Conservation (phyloP, 305 asterid species). For the Fraxinus paxiana region DNA sequence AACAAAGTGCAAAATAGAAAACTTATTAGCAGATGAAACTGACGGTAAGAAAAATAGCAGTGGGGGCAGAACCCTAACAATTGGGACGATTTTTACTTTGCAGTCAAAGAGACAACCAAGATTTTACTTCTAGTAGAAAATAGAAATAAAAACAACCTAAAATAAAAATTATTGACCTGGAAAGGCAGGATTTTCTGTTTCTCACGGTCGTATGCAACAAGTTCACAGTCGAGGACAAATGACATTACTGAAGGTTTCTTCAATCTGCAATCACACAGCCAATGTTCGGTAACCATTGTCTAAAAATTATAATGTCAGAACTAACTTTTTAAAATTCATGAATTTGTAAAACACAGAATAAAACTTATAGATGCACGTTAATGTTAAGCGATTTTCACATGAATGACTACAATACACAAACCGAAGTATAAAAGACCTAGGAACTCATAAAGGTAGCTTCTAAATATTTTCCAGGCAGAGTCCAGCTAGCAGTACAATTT, state of each 20-base stretch:
- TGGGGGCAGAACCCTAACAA: not conserved
- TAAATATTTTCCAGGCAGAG: not conserved
- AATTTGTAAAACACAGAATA: not conserved
- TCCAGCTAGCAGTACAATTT: slow-evolving; percentile 2
- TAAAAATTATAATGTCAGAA: slow-evolving; percentile 1
- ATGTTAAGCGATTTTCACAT: not conserved
- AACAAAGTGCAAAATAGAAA: not conserved
- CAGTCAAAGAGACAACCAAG: slow-evolving; percentile 4
- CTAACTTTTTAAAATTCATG: not conserved
- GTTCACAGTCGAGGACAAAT: slow-evolving; percentile 93
- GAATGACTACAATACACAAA: not conserved
- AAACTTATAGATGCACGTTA: slow-evolving; percentile 8
- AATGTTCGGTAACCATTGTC: slow-evolving; percentile 24
- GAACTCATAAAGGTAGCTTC: slow-evolving; percentile 18
- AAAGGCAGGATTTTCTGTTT: slow-evolving; percentile 88
- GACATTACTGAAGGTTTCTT: slow-evolving; percentile 63
- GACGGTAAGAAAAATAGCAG: not conserved
- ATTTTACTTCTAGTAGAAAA: slow-evolving; percentile 3
- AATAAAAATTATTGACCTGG: slow-evolving; percentile 49
- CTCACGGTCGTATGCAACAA: slow-evolving; percentile 91
- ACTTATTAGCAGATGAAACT: not conserved
- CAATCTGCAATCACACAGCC: slow-evolving; percentile 51
- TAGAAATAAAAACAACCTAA: not conserved
- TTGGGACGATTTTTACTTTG: not conserved
- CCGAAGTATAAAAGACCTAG: not conserved